A percentile compares a stretch with the other conserved stretches of the same genome.
Evolutionary conservation across 352 stramenopile genomes (phyloP).

Genomic region (Plasmopara muralis): DNA sequence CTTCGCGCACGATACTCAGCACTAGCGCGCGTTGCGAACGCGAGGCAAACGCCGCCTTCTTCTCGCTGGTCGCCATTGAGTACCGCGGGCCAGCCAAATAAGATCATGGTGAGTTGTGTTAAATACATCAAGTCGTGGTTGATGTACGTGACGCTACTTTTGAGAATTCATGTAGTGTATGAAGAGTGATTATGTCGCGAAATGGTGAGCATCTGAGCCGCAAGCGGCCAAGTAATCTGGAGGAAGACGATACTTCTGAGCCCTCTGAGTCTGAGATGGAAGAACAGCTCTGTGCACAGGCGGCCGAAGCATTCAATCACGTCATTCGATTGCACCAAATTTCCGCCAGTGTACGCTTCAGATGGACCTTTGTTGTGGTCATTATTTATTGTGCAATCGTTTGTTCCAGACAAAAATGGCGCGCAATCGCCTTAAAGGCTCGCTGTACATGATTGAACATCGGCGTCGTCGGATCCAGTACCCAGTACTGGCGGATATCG

Average conservation of each 20-base stretch:
- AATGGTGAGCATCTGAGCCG: conserved; percentile 3
- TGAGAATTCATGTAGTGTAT: no score
- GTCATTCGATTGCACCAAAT: conserved; percentile 59
- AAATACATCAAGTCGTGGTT: no score
- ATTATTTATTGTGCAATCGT: conserved; percentile 1
- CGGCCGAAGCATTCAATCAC: conserved; percentile 57
- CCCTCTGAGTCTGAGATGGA: conserved; percentile 49
- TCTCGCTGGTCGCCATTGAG: conserved; percentile 14
- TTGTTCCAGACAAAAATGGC: conserved; percentile 42
- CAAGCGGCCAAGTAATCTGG: conserved; percentile 15
- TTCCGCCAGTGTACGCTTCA: conserved; percentile 36
- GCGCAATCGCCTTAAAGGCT: conserved; percentile 46
- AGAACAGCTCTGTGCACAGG: conserved; percentile 65
- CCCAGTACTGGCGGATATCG: conserved; percentile 17
- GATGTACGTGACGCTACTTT: no score
- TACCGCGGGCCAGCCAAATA: not conserved
- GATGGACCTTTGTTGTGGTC: not conserved
- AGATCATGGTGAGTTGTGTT: no score
- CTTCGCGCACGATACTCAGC: conserved; percentile 67
- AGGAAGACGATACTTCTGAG: conserved; percentile 6
- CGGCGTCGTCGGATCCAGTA: conserved; percentile 22
- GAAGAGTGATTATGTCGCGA: conserved; percentile 2
- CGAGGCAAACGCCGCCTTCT: conserved; percentile 39
- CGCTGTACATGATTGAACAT: conserved; percentile 25
- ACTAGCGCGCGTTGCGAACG: conserved; percentile 69